Conservation (phyloP, 768 basidiomycete species). For the Pholiota microspora region DNA sequence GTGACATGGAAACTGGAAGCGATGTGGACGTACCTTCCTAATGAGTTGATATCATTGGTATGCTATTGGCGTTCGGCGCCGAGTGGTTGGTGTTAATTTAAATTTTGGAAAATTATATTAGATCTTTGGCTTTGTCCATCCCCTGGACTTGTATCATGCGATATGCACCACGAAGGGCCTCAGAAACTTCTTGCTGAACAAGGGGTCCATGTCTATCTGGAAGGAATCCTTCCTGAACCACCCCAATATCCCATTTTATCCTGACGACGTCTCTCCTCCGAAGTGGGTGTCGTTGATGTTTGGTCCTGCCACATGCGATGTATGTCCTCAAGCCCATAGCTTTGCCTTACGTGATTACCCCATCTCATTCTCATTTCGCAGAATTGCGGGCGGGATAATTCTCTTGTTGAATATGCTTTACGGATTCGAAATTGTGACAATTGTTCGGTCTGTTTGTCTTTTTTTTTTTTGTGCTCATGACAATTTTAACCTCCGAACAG, state of each 20-base stretch:
- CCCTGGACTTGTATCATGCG: slow-evolving; percentile 34
- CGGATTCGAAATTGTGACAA: background rate
- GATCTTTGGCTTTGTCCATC: slow-evolving; percentile 29
- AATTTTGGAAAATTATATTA: background rate
- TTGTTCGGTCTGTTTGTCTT: background rate
- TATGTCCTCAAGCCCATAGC: slow-evolving; percentile 7
- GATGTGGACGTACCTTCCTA: background rate
- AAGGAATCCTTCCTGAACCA: slow-evolving; percentile 16
- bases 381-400: background rate
- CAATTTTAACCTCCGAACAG: background rate
- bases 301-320: slow-evolving; percentile 23
- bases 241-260: slow-evolving; percentile 18
- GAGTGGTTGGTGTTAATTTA: background rate
- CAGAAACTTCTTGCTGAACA: slow-evolving; percentile 24
- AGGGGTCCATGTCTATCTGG: slow-evolving; percentile 23
- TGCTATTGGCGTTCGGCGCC: no score
- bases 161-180: slow-evolving; percentile 26
- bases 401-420: background rate
- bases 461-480: background rate
- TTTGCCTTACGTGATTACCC: no score
- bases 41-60: background rate
- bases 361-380: background rate
- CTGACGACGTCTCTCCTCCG: slow-evolving; percentile 18
- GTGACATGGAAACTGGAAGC: background rate
- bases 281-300: slow-evolving; percentile 25